Conservation (phyloP, 768 basidiomycete genomes). For the Boletus tylopilopsis region DNA sequence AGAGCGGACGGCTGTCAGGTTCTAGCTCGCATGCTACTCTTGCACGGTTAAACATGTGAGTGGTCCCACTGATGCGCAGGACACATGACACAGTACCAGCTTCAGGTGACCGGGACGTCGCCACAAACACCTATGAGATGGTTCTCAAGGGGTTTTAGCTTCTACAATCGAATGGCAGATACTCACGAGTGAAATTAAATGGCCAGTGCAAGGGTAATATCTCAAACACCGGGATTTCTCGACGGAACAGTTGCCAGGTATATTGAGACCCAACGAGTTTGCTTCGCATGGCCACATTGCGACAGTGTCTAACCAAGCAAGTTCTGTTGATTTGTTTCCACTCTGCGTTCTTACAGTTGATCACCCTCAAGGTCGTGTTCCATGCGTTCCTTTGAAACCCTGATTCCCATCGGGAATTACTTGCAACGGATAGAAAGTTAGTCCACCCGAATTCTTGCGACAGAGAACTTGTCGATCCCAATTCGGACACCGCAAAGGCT, state of each 20-base stretch:
- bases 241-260: not conserved
- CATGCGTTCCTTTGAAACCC: slow-evolving; percentile 2
- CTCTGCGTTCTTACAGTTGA: not conserved
- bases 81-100: slow-evolving; percentile 1
- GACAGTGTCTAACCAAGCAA: not conserved
- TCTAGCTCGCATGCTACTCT: not conserved
- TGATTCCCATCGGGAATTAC: slow-evolving; percentile 7
- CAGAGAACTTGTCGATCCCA: slow-evolving; percentile 1
- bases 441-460: not conserved
- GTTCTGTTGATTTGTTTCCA: not conserved
- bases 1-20: not conserved
- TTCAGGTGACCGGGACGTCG: not conserved
- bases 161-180: not conserved
- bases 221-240: not conserved
- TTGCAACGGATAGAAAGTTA: not conserved
- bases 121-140: slow-evolving; percentile 5
- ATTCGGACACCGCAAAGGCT: slow-evolving; percentile 4
- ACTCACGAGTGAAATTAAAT: not conserved
- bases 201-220: not conserved
- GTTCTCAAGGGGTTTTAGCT: not conserved
- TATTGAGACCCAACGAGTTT: not conserved
- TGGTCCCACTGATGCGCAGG: not conserved
- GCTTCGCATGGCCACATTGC: not conserved
- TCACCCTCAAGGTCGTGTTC: not conserved
- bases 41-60: not conserved